Percentiles rank a stretch among this genome's conserved stretches.
Conservation (phyloP, 352 stramenopile species). For the Phytophthora rubi region DNA sequence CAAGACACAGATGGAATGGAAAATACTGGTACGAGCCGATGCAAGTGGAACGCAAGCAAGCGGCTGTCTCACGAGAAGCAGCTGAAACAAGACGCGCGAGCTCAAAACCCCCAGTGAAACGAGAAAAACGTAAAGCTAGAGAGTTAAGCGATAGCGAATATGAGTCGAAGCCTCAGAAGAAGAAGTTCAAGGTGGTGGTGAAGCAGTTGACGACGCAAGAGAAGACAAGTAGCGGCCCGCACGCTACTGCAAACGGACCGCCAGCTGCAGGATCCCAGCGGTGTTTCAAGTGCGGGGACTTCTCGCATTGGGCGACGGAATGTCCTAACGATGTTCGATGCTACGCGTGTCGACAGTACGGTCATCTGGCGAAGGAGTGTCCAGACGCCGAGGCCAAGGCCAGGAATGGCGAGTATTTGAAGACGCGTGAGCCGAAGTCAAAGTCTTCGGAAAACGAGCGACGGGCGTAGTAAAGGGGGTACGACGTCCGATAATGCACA, state of each 20-base stretch:
- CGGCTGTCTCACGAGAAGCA: too few species aligned
- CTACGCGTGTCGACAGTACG: background rate
- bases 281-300: background rate
- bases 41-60: too few species aligned
- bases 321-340: background rate
- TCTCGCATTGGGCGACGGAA: background rate
- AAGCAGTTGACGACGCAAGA: background rate
- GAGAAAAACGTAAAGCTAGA: background rate
- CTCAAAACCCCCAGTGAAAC: background rate
- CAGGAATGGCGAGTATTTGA: background rate
- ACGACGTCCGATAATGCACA: background rate
- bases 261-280: background rate
- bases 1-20: too few species aligned
- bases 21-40: too few species aligned
- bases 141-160: background rate
- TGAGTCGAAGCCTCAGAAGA: background rate
- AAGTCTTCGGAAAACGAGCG: background rate
- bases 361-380: background rate
- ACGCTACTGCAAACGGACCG: background rate
- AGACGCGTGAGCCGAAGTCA: background rate
- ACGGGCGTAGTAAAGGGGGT: slow-evolving; percentile 1
- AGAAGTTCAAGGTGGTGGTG: background rate
- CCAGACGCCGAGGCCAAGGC: background rate
- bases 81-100: too few species aligned
- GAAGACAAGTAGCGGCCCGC: background rate